These are phyloP conservation scores for Rhytidiadelphus loreus DNA, from an alignment of 225 moss, liverwort and hornwort species.

Conservation along the genomic window DNA sequence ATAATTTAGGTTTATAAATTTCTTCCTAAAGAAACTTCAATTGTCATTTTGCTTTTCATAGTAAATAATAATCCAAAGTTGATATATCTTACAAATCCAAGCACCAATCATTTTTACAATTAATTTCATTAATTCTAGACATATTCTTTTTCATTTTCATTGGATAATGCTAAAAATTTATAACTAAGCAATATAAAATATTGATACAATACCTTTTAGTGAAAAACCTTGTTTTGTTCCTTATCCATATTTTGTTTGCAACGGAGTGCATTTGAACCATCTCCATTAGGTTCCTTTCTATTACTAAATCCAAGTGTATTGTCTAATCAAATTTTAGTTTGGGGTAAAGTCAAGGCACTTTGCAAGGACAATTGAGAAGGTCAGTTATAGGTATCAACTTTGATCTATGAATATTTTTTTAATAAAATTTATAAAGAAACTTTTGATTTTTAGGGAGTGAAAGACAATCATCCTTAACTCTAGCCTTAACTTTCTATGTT, in stretches of 20 bases:
- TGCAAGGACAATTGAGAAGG: background rate
- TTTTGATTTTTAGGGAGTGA: background rate
- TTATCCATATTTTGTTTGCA: background rate
- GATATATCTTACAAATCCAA: background rate
- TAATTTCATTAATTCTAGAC: too few species aligned
- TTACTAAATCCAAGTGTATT: background rate
- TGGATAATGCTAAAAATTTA: too few species aligned
- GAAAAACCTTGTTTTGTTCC: background rate
- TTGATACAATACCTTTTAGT: too few species aligned
- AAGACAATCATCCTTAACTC: background rate
- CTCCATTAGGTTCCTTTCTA: accelerated
- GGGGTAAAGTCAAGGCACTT: background rate
- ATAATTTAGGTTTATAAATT: too few species aligned
- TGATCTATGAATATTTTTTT: background rate
- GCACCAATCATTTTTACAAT: background rate
- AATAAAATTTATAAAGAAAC: background rate
- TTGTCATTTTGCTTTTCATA: background rate
- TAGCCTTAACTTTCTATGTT: too few species aligned
- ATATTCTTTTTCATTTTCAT: too few species aligned
- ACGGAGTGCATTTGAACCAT: background rate
- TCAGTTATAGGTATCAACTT: accelerated
- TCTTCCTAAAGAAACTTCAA: too few species aligned
- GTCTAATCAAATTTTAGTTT: background rate
- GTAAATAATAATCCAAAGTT: background rate
- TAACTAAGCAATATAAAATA: too few species aligned